These are phyloP conservation scores for Leishmania major DNA, from an alignment of 208 protist genomes.

Conservation along the genomic window DNA sequence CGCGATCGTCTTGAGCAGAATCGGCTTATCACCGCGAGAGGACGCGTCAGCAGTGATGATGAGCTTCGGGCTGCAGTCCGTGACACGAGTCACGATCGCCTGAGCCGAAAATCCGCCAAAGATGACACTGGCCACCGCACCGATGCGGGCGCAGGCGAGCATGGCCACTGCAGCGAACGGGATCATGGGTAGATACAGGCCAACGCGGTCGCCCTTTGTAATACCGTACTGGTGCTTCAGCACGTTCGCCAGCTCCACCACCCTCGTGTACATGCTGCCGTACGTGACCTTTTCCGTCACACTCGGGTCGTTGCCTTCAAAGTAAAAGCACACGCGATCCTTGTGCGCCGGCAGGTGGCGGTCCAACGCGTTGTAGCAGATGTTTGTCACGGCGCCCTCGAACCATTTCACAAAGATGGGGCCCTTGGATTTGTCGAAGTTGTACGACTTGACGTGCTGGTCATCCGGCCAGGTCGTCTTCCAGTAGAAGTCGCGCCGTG, in stretches of 20 bases:
- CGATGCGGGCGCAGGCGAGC: conserved; percentile 98
- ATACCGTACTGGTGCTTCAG: conserved; percentile 88
- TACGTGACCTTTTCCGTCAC: conserved; percentile 78
- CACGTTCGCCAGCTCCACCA: conserved; percentile 90
- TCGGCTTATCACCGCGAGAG: conserved; percentile 83
- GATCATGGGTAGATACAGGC: conserved; percentile 98
- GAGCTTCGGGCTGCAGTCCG: conserved; percentile 64
- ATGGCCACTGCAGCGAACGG: conserved; percentile 91
- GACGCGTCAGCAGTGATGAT: conserved; percentile 85
- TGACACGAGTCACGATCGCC: conserved; percentile 59
- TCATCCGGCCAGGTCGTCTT: conserved; percentile 63
- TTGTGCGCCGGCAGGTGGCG: conserved; percentile 69
- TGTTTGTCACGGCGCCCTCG: conserved; percentile 71
- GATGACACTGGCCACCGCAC: conserved; percentile 85
- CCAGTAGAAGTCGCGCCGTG: conserved; percentile 75
- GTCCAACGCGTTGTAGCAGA: conserved; percentile 93
- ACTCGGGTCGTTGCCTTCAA: conserved; percentile 84
- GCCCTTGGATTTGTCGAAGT: conserved; percentile 80
- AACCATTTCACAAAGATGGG: conserved; percentile 85
- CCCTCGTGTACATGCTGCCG: conserved; percentile 76
- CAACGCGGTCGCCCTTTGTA: conserved; percentile 93
- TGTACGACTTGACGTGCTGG: conserved; percentile 65
- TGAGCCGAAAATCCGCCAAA: conserved; percentile 87
- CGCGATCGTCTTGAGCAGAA: conserved; percentile 89
- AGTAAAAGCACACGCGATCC: conserved; percentile 87